These are phyloP conservation scores for Yarrowia yakushimensis DNA, from an alignment of 805 yeast species.

Conservation along the genomic window DNA sequence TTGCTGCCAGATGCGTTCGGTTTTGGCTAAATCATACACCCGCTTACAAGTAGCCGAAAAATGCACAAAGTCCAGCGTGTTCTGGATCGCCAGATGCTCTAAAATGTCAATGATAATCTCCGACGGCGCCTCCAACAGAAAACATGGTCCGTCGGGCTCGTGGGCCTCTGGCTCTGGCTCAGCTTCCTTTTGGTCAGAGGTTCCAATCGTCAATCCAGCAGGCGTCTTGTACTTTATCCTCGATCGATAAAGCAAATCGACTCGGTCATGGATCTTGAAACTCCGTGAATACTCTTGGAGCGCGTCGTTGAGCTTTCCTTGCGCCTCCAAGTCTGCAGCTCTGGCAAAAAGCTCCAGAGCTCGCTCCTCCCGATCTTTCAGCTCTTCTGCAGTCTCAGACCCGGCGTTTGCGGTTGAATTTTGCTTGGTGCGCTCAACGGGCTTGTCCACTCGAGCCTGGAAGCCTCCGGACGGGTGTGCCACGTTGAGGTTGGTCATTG, in stretches of 20 bases:
- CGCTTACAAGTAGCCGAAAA: conserved; percentile 5
- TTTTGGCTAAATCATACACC: neutral
- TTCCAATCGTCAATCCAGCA: neutral
- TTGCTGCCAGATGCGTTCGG: conserved; percentile 18
- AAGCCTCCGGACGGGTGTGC: conserved; percentile 4
- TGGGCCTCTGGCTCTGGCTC: neutral
- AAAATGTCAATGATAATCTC: conserved; percentile 18
- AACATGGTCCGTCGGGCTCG: neutral
- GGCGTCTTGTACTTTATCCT: conserved; percentile 4
- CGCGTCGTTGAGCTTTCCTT: conserved; percentile 10
- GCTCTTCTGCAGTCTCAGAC: neutral
- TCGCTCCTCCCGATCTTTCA: neutral
- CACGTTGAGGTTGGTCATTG: conserved; percentile 10
- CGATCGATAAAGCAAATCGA: conserved; percentile 5
- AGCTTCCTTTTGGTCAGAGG: neutral
- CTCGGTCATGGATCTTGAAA: conserved; percentile 16
- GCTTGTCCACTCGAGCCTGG: conserved; percentile 9
- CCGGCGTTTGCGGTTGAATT: neutral
- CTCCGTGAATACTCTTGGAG: conserved; percentile 13
- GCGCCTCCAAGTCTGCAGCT: conserved; percentile 3
- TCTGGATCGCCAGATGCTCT: conserved; percentile 1
- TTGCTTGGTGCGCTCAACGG: neutral
- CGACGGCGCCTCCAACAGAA: conserved; percentile 14
- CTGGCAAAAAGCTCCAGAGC: neutral
- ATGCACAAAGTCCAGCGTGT: conserved; percentile 16